Conservation (phyloP, 176 grass and related monocot genomes). For the Ensete ventricosum region DNA sequence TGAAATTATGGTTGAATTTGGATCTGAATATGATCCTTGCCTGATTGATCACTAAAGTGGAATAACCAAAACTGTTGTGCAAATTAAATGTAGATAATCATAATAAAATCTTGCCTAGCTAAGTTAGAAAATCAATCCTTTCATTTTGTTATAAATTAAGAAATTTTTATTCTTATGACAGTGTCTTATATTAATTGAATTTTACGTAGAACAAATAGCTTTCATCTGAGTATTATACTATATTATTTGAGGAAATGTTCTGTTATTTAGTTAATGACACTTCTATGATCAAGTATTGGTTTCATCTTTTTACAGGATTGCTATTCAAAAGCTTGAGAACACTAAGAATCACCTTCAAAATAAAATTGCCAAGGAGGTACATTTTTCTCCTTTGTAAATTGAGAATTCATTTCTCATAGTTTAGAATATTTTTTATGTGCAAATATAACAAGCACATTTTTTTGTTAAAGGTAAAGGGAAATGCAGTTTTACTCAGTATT, state of each 20-base stretch:
- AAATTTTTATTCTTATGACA: neutral
- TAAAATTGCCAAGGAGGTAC: conserved; percentile 80
- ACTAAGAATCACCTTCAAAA: conserved; percentile 67
- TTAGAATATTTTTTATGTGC: conserved; percentile 12
- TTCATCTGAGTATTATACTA: no score
- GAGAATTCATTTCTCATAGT: conserved; percentile 11
- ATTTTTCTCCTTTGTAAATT: neutral
- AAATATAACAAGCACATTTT: conserved; percentile 12
- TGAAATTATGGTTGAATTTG: no score
- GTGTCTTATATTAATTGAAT: neutral
- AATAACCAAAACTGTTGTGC: neutral
- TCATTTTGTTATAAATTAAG: neutral
- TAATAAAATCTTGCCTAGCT: neutral
- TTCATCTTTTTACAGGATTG: conserved; percentile 18
- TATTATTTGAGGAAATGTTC: no score
- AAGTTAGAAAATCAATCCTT: neutral
- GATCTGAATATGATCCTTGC: neutral
- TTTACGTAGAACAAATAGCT: neutral
- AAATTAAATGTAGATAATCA: no score
- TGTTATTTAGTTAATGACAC: neutral
- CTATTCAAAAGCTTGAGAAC: conserved; percentile 65
- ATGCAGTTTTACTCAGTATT: no score
- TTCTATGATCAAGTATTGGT: neutral
- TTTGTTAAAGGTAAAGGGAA: conserved; percentile 65
- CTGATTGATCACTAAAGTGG: neutral